Evolutionary conservation across 495 filamentous ascomycete species (phyloP).

Genomic region (Penicillium crystallinum): DNA sequence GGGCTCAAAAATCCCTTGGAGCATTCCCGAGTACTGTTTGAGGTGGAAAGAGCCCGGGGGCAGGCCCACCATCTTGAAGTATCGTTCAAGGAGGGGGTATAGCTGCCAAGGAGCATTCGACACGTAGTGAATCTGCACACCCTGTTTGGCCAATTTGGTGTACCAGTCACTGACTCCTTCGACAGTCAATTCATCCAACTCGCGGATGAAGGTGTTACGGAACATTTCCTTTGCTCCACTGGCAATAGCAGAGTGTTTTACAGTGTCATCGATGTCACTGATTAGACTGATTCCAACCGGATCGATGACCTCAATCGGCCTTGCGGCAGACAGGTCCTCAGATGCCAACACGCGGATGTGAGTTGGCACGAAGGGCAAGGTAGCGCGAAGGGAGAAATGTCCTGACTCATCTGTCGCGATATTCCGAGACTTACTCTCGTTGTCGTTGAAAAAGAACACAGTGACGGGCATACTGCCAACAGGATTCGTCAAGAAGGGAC

Average conservation of each 20-base stretch:
- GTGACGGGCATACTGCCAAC: slow-evolving; percentile 70
- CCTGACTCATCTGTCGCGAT: slow-evolving; percentile 77
- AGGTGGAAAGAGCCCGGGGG: slow-evolving; percentile 87
- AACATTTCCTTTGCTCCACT: slow-evolving; percentile 90
- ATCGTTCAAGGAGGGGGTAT: slow-evolving; percentile 79
- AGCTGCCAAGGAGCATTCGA: slow-evolving; percentile 96
- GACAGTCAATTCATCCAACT: slow-evolving; percentile 72
- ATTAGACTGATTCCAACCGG: slow-evolving; percentile 85
- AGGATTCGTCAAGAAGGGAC: slow-evolving; percentile 83
- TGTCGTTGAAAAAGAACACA: slow-evolving; percentile 86
- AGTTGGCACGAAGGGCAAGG: slow-evolving; percentile 85
- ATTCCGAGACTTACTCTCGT: slow-evolving; percentile 69
- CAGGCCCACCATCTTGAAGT: slow-evolving; percentile 72
- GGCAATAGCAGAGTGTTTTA: slow-evolving; percentile 89
- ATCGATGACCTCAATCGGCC: slow-evolving; percentile 70
- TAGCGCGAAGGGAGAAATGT: slow-evolving; percentile 72
- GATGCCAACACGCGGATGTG: slow-evolving; percentile 82
- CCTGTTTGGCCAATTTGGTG: slow-evolving; percentile 62
- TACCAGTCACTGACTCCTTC: slow-evolving; percentile 92
- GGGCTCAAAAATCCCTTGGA: slow-evolving; percentile 97
- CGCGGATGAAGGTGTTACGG: slow-evolving; percentile 87
- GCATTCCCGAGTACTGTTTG: slow-evolving; percentile 92
- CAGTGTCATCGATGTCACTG: slow-evolving; percentile 96
- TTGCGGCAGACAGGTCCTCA: slow-evolving; percentile 74
- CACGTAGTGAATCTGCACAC: slow-evolving; percentile 86